Evolutionary conservation across 2,329 filamentous ascomycete genomes (phyloP).

Genomic region (Corniculantispora saksenae): DNA sequence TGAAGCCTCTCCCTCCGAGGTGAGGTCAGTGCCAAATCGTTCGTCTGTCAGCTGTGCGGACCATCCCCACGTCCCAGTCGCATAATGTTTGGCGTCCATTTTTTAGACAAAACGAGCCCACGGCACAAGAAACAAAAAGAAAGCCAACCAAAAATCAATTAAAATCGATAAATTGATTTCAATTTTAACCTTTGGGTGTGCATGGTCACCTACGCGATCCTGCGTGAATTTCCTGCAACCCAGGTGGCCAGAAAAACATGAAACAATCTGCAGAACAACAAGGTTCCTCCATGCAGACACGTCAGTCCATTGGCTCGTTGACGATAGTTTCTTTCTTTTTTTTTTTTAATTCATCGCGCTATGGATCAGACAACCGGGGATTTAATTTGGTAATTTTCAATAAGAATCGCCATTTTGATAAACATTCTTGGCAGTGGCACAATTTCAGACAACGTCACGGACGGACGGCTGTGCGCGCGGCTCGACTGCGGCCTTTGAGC

Average conservation of each 20-base stretch:
- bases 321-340: not conserved
- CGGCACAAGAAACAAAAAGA: not conserved
- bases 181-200: not conserved
- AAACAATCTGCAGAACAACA: conserved; percentile 13
- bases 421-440: not conserved
- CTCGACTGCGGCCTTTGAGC: not conserved
- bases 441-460: not conserved
- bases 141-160: not conserved
- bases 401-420: not conserved
- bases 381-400: not conserved
- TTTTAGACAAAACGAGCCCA: not conserved
- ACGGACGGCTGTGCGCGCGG: not conserved
- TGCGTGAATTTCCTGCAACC: not conserved
- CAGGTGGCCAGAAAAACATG: not conserved
- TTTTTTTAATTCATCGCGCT: not conserved
- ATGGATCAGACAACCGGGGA: not conserved
- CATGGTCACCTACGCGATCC: not conserved
- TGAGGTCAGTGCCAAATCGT: conserved; percentile 7
- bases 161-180: not conserved
- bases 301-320: not conserved
- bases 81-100: conserved; percentile 9
- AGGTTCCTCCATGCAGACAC: not conserved
- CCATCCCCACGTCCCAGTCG: conserved; percentile 4
- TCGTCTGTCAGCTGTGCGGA: conserved; percentile 10
- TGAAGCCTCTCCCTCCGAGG: not conserved